Evolutionary conservation across 192 early-diverging fungal genomes (phyloP), one percentile per base, ranked within the genome.

Genomic region (Coemansia sp.): DNA sequence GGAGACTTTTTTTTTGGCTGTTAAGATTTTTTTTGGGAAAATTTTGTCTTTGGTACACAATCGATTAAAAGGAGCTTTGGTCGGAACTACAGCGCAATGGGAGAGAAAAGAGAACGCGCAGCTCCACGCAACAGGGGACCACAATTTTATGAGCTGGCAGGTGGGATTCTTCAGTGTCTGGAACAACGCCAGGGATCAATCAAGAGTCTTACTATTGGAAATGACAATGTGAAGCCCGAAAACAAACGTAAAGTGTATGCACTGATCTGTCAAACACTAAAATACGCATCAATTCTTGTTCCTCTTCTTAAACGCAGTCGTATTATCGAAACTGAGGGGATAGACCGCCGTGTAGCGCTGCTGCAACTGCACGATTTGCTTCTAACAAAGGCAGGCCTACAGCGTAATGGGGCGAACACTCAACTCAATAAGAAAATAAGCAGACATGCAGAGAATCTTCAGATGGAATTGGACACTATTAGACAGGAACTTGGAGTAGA

Each of bases 211-310:
- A 88, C 89, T 2, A 69, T 93, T 36, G 89, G 88, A 24, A 87
- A 88, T 78, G 64, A 75, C 42, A 67, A 83, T 33, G 84, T 92
- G 36, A 56, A 60, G 23, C n/a, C 68, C 29, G 80, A 85, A 9
- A 83, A 91, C 59, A 96, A 96, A 83, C 94, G 93, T 67, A 84
- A 85, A 52, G 86, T 94, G 81, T 95, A 94, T 59, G 94, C 93
- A 3, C 76, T 97, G 59, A 86, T 97, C 31, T 95, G 94, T 84
- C 93, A 97, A 75, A 92, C 95, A 1, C 84, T 97, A 33, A 95
- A 95, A 83, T 88, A 72, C 42, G 58, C 70, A 25, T 64, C 74
- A 63, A 71, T 67, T 11, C 75, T 84, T 17, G 36, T 46, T 6
- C 33, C 20, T 10, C 57, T 80, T 14, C 36, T 84, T 21, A 59